Evolutionary conservation across 768 basidiomycete species (phyloP), one percentile per base, ranked within the genome.

Genomic region (Russula foetens): DNA sequence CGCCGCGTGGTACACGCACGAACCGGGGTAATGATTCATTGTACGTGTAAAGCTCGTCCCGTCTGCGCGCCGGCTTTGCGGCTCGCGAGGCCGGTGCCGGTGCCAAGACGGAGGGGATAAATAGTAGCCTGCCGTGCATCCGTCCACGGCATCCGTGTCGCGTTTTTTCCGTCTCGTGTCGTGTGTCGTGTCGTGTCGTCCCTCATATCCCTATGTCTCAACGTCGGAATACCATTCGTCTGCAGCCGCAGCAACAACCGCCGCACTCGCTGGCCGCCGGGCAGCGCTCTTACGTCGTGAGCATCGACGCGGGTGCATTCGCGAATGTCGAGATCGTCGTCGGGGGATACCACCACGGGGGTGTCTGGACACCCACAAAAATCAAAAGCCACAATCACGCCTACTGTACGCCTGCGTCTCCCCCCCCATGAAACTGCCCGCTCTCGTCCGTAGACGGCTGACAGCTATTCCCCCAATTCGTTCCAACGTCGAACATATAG

Each of bases 251-350:
- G 35, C n/a, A n/a, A n/a, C n/a, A n/a, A n/a, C 14, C 35, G 9
- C 35, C 35, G 35, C 35, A 12, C 35, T 35, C 14, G 5, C 24
- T n/a, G n/a, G n/a, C 38, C 38, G 26, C 28, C 17, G 14, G 12
- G 5, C 55, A 50, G 21, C 60, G 45, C 23, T 52, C 55, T 35
- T 62, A 53, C 21, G 56, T 62, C 61, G 56, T 62, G 56, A 62
- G 23, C 31, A 53, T 62, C 39, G 61, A 62, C 44, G 45, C 61
- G 8, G 45, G 51, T 39, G 29, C 56, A 11, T 58, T 62, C 24
- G 51, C 61, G 24, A 53, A 58, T 21, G 52, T 62, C 24, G 56
- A 62, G 29, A 62, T 62, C 28, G 39, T 58, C 56, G 39, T 62
- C 29, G 56, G 29, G 14, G 61, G 51, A 9, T 19, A 28, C 49